These are phyloP conservation scores for Penicillium samsonianum DNA, from an alignment of 495 filamentous ascomycete genomes.

Conservation along the genomic window DNA sequence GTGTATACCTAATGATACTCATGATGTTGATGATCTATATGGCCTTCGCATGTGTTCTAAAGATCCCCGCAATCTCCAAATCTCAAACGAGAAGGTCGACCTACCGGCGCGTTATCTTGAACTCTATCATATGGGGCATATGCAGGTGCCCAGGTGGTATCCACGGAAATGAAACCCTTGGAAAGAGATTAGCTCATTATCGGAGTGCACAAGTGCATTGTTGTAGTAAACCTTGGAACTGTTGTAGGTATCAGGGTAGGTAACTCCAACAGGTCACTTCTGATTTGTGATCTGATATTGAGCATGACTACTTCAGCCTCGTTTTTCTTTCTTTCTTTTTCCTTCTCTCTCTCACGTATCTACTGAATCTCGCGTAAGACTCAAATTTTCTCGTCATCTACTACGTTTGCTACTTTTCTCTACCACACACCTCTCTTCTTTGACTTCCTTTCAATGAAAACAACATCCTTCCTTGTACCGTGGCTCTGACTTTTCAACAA, in stretches of 20 bases:
- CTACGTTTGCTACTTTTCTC: not conserved
- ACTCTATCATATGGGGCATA: not conserved
- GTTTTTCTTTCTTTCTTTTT: not conserved
- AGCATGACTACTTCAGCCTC: not conserved
- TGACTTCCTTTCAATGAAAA: not conserved
- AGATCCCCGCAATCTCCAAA: not conserved
- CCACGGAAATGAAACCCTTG: slow-evolving; percentile 3
- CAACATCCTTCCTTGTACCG: not conserved
- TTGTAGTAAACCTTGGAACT: not conserved
- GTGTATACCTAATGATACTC: not conserved
- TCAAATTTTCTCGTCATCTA: not conserved
- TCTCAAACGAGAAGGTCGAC: slow-evolving; percentile 22
- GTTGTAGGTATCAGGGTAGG: slow-evolving; percentile 2
- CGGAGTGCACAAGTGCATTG: not conserved
- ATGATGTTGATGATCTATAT: not conserved
- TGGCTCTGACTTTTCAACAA: not conserved
- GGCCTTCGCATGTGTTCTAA: not conserved
- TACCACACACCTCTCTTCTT: not conserved
- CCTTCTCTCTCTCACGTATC: not conserved
- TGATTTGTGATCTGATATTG: slow-evolving; percentile 18
- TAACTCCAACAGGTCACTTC: slow-evolving; percentile 21
- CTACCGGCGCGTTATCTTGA: slow-evolving; percentile 13
- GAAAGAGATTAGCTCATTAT: not conserved
- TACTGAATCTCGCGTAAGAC: not conserved
- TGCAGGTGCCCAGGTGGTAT: not conserved